Percentiles rank a stretch among this genome's conserved stretches.
phyloP scores from a whole-genome alignment of 1,139 yeast genomes.

The Magnusiomyces tetraspermus region DNA sequence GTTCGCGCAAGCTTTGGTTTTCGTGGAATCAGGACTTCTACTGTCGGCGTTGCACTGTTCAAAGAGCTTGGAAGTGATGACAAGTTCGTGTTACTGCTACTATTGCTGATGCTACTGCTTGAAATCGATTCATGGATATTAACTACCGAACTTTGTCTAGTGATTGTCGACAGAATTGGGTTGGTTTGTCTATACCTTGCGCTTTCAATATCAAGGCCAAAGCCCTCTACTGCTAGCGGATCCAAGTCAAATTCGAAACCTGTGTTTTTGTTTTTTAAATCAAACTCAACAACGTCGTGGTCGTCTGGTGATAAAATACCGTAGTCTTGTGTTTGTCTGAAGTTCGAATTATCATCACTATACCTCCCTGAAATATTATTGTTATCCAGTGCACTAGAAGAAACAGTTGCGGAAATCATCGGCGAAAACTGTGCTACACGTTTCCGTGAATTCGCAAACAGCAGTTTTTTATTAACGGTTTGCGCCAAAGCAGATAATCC shows the following conservation, averaged over 20 bases:
- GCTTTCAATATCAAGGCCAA: slow-evolving; percentile 11
- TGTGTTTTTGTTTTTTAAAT: slow-evolving; percentile 4
- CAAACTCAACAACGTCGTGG: slow-evolving; percentile 10
- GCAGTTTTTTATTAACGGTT: not conserved
- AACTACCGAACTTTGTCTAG: not conserved
- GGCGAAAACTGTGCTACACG: slow-evolving; percentile 13
- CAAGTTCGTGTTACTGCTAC: no score
- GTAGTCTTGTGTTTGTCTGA: slow-evolving; percentile 2
- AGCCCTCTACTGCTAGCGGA: slow-evolving; percentile 28
- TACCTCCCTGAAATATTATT: not conserved
- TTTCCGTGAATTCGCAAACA: slow-evolving; percentile 1
- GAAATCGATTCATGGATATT: not conserved
- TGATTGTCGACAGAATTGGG: not conserved
- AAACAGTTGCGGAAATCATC: slow-evolving; percentile 11
- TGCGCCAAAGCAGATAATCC: slow-evolving; percentile 1
- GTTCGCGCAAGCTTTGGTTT: slow-evolving; percentile 24
- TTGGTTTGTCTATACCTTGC: not conserved
- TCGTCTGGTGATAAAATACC: slow-evolving; percentile 12
- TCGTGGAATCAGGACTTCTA: slow-evolving; percentile 16
- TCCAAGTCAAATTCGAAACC: slow-evolving; percentile 27
- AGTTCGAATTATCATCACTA: not conserved
- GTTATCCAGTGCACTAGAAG: not conserved
- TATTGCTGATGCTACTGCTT: no score
- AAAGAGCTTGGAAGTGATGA: not conserved
- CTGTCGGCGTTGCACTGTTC: slow-evolving; percentile 5